Evolutionary conservation across 345 rosid species (phyloP).

Genomic region (Eucalyptus sp.): DNA sequence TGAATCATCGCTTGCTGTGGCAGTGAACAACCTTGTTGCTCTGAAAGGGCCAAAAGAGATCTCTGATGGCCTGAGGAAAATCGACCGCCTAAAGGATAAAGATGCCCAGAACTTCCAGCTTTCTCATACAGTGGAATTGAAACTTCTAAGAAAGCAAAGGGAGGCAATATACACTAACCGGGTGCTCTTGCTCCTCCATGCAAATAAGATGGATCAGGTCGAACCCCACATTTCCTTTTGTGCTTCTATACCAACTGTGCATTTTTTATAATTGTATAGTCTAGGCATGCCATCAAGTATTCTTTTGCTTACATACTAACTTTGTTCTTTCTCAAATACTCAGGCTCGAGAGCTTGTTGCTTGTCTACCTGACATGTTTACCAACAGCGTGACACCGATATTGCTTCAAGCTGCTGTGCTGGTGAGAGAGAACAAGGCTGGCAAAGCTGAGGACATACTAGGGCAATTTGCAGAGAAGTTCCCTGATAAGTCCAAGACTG

Average conservation of each 20-base stretch:
- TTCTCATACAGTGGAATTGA: constrained; percentile 47
- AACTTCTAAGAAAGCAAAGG: constrained; percentile 65
- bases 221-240: not conserved
- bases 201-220: constrained; percentile 96
- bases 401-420: constrained; percentile 86
- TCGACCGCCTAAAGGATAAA: constrained; percentile 72
- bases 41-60: constrained; percentile 74
- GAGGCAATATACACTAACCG: constrained; percentile 81
- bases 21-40: constrained; percentile 70
- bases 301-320: not conserved
- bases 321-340: not conserved
- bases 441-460: constrained; percentile 74
- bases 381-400: constrained; percentile 48
- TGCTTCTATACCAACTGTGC: not conserved
- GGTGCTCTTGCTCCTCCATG: constrained; percentile 79
- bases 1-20: constrained; percentile 81
- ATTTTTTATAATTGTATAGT: not conserved
- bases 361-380: constrained; percentile 45
- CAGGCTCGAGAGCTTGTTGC: constrained; percentile 91
- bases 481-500: constrained; percentile 51
- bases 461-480: constrained; percentile 58
- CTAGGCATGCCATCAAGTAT: not conserved
- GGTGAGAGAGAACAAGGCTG: constrained; percentile 83
- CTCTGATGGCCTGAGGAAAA: constrained; percentile 76
- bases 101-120: constrained; percentile 46